These are phyloP conservation scores for Neopestalotiopsis sp. DNA, from an alignment of 2,329 filamentous ascomycete species.

Conservation along the genomic window DNA sequence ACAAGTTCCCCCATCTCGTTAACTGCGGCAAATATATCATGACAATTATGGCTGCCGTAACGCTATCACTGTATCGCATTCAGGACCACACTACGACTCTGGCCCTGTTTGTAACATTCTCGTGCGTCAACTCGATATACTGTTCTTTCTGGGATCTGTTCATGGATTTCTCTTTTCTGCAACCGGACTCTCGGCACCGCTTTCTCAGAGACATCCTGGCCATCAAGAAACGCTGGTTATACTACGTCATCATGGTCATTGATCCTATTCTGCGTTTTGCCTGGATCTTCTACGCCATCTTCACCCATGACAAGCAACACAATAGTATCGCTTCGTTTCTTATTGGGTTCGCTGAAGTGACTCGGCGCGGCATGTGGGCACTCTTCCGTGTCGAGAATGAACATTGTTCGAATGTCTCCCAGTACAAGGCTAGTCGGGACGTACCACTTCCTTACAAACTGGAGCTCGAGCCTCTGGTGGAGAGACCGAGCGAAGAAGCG, in stretches of 20 bases:
- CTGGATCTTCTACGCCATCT: constrained; percentile 94
- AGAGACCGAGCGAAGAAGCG: constrained; percentile 42
- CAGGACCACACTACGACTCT: constrained; percentile 59
- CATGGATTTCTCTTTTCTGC: constrained; percentile 95
- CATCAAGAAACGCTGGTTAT: constrained; percentile 79
- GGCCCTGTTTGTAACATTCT: constrained; percentile 79
- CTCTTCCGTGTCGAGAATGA: constrained; percentile 97
- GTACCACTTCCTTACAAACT: constrained; percentile 82
- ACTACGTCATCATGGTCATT: constrained; percentile 83
- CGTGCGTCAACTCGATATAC: constrained; percentile 82
- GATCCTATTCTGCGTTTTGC: constrained; percentile 89
- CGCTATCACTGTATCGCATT: constrained; percentile 84
- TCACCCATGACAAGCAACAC: constrained; percentile 79
- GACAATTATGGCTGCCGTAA: constrained; percentile 80
- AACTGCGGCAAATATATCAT: constrained; percentile 92
- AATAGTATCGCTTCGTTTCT: constrained; percentile 82
- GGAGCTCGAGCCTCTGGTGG: constrained; percentile 46
- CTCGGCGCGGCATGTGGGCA: constrained; percentile 88
- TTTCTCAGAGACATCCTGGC: constrained; percentile 79
- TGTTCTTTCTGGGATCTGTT: constrained; percentile 90
- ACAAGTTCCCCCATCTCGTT: constrained; percentile 88
- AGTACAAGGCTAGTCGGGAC: constrained; percentile 88
- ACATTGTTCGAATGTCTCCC: constrained; percentile 88
- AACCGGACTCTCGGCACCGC: constrained; percentile 70
- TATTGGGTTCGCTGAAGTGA: constrained; percentile 78